Evolutionary conservation across 2,329 filamentous ascomycete species (phyloP).

Genomic region (Trichophyton mentagrophytes): DNA sequence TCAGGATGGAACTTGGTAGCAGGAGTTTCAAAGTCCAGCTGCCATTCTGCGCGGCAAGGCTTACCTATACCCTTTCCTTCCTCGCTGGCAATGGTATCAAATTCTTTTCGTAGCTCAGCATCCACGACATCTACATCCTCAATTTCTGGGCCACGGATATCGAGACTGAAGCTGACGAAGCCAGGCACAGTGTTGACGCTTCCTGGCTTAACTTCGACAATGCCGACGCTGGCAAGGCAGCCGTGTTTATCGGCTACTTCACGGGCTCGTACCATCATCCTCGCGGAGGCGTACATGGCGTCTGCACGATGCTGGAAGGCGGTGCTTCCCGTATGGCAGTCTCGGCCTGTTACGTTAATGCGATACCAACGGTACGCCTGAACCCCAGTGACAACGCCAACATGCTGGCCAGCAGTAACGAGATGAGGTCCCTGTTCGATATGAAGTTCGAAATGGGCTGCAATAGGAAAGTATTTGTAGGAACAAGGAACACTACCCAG

Average conservation of each 20-base stretch:
- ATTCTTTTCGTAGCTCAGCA: constrained; percentile 43
- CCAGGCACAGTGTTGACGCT: constrained; percentile 64
- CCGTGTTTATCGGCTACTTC: constrained; percentile 47
- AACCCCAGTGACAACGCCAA: constrained; percentile 59
- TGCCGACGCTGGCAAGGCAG: constrained; percentile 57
- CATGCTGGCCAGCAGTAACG: constrained; percentile 48
- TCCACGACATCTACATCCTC: constrained; percentile 47
- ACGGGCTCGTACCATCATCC: constrained; percentile 55
- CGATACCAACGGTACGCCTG: constrained; percentile 67
- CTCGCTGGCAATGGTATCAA: constrained; percentile 46
- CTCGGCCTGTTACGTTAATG: constrained; percentile 51
- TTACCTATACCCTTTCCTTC: constrained; percentile 41
- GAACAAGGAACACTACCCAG: constrained; percentile 47
- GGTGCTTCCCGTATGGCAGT: constrained; percentile 65
- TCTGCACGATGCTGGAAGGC: constrained; percentile 54
- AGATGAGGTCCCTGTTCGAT: constrained; percentile 75
- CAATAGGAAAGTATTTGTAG: constrained; percentile 51
- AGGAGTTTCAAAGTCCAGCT: constrained; percentile 47
- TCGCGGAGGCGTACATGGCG: constrained; percentile 53
- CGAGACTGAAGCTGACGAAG: constrained; percentile 53
- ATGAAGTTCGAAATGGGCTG: constrained; percentile 70
- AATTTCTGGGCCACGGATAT: constrained; percentile 50
- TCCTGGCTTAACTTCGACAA: constrained; percentile 52
- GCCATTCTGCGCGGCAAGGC: constrained; percentile 45
- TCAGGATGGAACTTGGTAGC: constrained; percentile 54